Percentiles rank a stretch among this genome's conserved stretches.
These are phyloP conservation scores for Fagus sylvatica DNA, from an alignment of 306 rosid genomes.

Conservation along the genomic window DNA sequence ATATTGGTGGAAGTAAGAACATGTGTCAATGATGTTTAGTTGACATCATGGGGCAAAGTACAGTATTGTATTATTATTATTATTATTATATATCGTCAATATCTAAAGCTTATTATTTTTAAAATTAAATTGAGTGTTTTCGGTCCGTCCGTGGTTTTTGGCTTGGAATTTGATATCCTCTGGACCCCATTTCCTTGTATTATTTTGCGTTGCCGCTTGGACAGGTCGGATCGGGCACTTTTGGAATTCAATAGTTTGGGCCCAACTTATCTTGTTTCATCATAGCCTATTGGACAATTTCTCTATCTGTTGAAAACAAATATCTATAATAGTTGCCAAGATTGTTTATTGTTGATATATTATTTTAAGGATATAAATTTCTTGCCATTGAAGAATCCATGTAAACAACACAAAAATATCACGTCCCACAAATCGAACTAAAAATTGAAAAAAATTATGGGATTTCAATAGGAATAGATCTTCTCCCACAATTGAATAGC, in stretches of 20 bases:
- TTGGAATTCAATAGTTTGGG: slow-evolving; percentile 20
- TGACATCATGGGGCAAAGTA: slow-evolving; percentile 12
- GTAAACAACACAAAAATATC: too few species aligned
- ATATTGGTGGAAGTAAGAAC: neutral
- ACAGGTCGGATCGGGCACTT: slow-evolving; percentile 11
- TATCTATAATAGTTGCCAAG: too few species aligned
- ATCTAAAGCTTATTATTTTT: neutral
- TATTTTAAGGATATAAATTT: too few species aligned
- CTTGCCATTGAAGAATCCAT: too few species aligned
- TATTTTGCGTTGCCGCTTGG: neutral
- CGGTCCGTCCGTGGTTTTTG: neutral
- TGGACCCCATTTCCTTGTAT: slow-evolving; percentile 6
- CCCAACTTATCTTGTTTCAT: slow-evolving; percentile 17
- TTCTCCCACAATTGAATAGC: too few species aligned
- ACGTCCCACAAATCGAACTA: too few species aligned
- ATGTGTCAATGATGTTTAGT: slow-evolving; percentile 1
- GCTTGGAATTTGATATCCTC: neutral
- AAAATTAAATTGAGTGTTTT: neutral
- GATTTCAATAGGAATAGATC: too few species aligned
- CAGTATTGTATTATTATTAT: neutral
- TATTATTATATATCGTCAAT: neutral
- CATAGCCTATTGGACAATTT: neutral
- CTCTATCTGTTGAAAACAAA: neutral
- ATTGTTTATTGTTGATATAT: too few species aligned
- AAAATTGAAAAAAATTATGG: too few species aligned